These are phyloP conservation scores for Symbiodinium pilosum DNA, from an alignment of 73 alveolate genomes.

Conservation along the genomic window DNA sequence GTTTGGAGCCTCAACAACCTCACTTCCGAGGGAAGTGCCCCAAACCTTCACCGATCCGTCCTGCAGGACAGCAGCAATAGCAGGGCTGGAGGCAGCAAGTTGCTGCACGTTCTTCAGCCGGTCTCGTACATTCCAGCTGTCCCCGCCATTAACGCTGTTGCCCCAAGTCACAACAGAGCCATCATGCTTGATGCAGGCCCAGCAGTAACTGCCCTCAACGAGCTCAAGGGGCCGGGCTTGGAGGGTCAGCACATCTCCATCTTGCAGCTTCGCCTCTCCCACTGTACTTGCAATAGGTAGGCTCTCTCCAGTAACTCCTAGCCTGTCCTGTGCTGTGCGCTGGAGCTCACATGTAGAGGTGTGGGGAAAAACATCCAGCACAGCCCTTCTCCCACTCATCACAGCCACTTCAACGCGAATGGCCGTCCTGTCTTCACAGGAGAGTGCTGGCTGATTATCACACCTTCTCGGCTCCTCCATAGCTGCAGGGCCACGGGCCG, in stretches of 20 bases:
- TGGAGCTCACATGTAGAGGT: background rate
- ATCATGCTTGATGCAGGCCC: background rate
- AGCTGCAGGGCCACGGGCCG: background rate
- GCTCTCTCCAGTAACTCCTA: background rate
- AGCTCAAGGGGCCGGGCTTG: background rate
- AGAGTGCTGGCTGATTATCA: background rate
- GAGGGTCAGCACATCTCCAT: background rate
- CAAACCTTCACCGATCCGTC: background rate
- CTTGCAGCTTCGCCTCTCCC: background rate
- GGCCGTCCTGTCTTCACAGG: background rate
- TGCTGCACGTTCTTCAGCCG: background rate
- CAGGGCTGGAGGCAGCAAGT: background rate
- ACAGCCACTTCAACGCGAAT: background rate
- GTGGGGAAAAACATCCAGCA: background rate
- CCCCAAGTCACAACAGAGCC: background rate
- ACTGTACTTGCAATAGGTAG: background rate
- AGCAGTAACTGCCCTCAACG: background rate
- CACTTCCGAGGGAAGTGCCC: background rate
- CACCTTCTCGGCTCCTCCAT: background rate
- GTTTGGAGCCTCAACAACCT: background rate
- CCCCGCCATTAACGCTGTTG: background rate
- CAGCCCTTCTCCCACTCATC: background rate
- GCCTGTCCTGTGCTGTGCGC: background rate
- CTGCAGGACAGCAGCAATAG: background rate
- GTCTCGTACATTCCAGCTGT: background rate